Evolutionary conservation across 129 eudicot genomes (phyloP).

Genomic region (Pittosporum tobira): DNA sequence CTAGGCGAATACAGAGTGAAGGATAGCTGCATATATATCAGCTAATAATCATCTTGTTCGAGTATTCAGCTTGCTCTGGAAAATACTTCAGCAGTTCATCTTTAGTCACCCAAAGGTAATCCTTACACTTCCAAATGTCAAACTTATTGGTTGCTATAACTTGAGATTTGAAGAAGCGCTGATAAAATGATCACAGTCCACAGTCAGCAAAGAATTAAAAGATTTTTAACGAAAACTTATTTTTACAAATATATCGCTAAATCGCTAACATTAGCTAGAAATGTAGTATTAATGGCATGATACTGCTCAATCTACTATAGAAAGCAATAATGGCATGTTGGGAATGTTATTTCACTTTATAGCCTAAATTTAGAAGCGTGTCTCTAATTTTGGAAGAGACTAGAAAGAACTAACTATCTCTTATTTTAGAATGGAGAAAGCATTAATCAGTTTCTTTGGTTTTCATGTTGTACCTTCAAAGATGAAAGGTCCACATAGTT

Average conservation of each 20-base stretch:
- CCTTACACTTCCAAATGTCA: conserved; percentile 50
- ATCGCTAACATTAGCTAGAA: background rate
- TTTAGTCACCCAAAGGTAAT: conserved; percentile 87
- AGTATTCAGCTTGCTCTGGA: conserved; percentile 71
- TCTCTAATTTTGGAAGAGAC: no score
- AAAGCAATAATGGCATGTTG: no score
- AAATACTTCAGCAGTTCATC: conserved; percentile 74
- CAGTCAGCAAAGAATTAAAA: conserved; percentile 3
- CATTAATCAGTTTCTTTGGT: conserved; percentile 2
- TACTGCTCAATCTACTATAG: background rate
- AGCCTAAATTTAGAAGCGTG: no score
- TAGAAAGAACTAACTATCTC: no score
- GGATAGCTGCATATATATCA: conserved; percentile 13
- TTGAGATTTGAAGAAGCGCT: conserved; percentile 95
- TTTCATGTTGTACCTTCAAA: conserved; percentile 41
- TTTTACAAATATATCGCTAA: background rate
- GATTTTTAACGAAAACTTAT: no score
- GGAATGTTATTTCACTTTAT: no score
- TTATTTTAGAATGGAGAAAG: no score
- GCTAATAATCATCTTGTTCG: conserved; percentile 77
- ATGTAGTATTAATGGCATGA: no score
- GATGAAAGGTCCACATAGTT: conserved; percentile 25
- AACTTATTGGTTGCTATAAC: conserved; percentile 59
- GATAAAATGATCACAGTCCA: conserved; percentile 10
- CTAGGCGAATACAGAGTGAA: background rate